These are phyloP conservation scores for Perkinsus olseni DNA, from an alignment of 169 alveolate genomes.

Conservation along the genomic window DNA sequence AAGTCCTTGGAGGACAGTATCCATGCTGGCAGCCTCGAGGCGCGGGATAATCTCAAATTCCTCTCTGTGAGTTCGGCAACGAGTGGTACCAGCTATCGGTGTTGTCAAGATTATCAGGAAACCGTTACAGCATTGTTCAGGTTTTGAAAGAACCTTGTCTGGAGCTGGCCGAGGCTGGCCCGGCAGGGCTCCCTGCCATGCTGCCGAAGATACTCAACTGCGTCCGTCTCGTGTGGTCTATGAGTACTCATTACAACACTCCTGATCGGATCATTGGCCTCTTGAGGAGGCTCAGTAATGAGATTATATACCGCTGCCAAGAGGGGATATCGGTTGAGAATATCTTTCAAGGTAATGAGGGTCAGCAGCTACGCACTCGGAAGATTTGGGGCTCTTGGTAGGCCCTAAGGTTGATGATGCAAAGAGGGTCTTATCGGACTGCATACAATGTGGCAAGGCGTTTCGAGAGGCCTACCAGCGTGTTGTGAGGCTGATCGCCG, in stretches of 20 bases:
- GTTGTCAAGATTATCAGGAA: neutral
- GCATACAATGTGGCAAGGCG: conserved; percentile 74
- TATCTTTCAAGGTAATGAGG: conserved; percentile 68
- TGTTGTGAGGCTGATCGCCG: conserved; percentile 52
- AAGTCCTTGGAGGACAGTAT: conserved; percentile 68
- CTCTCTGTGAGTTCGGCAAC: conserved; percentile 21
- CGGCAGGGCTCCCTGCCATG: conserved; percentile 70
- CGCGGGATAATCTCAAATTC: conserved; percentile 70
- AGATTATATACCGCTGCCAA: conserved; percentile 76
- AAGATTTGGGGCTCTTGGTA: neutral
- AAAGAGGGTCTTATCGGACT: conserved; percentile 56
- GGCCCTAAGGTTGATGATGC: neutral
- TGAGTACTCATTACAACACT: conserved; percentile 67
- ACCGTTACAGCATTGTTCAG: neutral
- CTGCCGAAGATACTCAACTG: conserved; percentile 72
- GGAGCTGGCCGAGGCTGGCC: conserved; percentile 64
- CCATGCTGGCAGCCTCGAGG: conserved; percentile 63
- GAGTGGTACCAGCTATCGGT: too few species aligned
- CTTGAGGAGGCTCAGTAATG: conserved; percentile 76
- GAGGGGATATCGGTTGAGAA: conserved; percentile 69
- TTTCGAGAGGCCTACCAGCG: conserved; percentile 74
- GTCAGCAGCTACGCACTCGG: neutral
- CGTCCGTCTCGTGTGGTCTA: conserved; percentile 79
- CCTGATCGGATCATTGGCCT: conserved; percentile 66
- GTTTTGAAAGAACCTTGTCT: conserved; percentile 74